A percentile compares a stretch with the other conserved stretches of the same genome.
phyloP scores from a whole-genome alignment of 2,329 filamentous ascomycete genomes.

The Aspergillus proliferans region DNA sequence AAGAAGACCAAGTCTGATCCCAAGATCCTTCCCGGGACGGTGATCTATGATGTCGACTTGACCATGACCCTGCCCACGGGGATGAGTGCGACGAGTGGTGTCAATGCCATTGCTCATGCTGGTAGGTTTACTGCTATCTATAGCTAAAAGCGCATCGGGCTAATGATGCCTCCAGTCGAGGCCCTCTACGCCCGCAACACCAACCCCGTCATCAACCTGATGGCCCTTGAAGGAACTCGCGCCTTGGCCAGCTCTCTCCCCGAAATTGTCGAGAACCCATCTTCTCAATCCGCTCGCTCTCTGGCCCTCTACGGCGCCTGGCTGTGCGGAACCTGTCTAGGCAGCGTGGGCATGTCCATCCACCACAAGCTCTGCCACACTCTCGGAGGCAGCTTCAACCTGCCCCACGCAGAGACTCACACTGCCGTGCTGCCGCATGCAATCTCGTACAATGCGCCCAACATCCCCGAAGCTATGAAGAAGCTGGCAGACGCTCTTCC shows the following conservation, averaged over 20 bases:
- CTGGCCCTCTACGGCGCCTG: conserved; percentile 58
- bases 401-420: conserved; percentile 62
- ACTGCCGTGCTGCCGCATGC: conserved; percentile 58
- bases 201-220: conserved; percentile 54
- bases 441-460: conserved; percentile 56
- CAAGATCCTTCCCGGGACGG: conserved; percentile 54
- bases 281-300: conserved; percentile 43
- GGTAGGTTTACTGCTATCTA: conserved; percentile 26
- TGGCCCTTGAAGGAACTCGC: conserved; percentile 54
- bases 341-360: conserved; percentile 56
- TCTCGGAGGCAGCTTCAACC: conserved; percentile 56
- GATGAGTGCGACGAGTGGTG: conserved; percentile 53
- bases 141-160: not conserved
- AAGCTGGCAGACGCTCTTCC: conserved; percentile 50
- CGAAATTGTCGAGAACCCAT: conserved; percentile 43
- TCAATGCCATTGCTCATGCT: conserved; percentile 62
- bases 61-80: conserved; percentile 52
- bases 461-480: conserved; percentile 48
- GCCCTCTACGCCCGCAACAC: conserved; percentile 57
- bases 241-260: conserved; percentile 51
- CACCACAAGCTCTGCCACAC: conserved; percentile 65
- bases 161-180: conserved; percentile 41
- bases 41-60: conserved; percentile 60
- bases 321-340: conserved; percentile 58
- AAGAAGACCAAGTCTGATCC: conserved; percentile 55